Base-by-base conservation (phyloP, 495 filamentous ascomycete species). In the Lasiosphaeris hirsuta region DNA sequence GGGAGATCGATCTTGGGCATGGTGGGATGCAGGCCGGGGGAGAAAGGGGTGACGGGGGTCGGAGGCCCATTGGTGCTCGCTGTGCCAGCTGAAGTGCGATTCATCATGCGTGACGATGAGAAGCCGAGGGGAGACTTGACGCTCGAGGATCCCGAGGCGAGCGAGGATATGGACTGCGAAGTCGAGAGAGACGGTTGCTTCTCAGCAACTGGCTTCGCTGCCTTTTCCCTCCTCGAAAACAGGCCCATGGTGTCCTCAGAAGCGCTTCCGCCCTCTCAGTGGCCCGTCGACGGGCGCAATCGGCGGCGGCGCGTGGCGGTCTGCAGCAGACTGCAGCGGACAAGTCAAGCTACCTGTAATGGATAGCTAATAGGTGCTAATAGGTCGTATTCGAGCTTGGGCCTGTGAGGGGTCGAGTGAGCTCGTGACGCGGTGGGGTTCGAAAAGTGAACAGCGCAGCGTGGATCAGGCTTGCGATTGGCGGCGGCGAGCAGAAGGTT, bases 1-100 rank as follows among this genome's bases (percentile, higher is more conserved):
- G 94, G 90, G 19, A 97, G 82, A 49, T 90, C 80, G 59, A 96
- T 76, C 64, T 71, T 75, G 55, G 74, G 73, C 35, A 78, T 57
- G 34, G 54, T 64, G 15, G 73, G 69, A 50, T 68, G 64, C 37
- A 67, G 63, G 23, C 71, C 65, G 13, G 74, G 75, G 15, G 74
- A 74, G 42, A 77, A 67, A 33, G 75, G 74, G n/a, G 74, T 76
- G 40, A 67, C 62, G 7, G 75, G 74, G 7, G 75, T 70, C 37
- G 67, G 74, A 10, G 71, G 66, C 50, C 71, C 69, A 30, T 67
- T 73, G 14, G 63, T 68, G 65, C 70, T 69, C 56, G 63, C 60
- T 18, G 70, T 72, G 45, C 68, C 70, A n/a, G 55, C 70, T 14
- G 70, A 72, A 30, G 68, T 60, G 42, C 70, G 66, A 57, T 72